Evolutionary conservation across 1,284 basidiomycete species (phyloP).

Genomic region (Microbotryum scabiosae): DNA sequence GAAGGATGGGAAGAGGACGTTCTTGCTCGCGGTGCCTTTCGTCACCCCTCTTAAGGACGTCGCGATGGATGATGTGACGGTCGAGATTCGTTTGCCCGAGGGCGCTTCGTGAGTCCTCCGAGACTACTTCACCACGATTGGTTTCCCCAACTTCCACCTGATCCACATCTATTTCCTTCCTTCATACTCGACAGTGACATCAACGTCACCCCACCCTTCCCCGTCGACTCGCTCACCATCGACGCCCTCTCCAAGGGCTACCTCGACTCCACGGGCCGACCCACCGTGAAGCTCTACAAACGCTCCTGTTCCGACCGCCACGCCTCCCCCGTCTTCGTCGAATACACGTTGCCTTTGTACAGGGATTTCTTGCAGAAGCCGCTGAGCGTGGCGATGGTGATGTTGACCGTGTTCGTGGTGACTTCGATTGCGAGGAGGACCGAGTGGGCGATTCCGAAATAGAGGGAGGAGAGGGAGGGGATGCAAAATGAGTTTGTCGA

Average conservation of each 20-base stretch:
- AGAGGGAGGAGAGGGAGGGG: not conserved
- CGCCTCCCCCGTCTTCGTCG: constrained; percentile 52
- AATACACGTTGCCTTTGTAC: constrained; percentile 64
- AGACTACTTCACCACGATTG: not conserved
- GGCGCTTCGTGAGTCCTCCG: constrained; percentile 67
- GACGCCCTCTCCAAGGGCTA: constrained; percentile 55
- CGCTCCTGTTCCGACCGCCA: constrained; percentile 69
- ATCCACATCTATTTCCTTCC: not conserved
- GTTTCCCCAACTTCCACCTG: not conserved
- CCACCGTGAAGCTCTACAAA: constrained; percentile 65
- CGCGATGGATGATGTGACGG: constrained; percentile 68
- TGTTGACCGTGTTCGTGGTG: constrained; percentile 37
- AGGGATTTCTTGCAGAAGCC: constrained; percentile 75
- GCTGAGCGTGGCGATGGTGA: constrained; percentile 51
- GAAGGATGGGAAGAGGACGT: constrained; percentile 44
- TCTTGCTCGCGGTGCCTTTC: constrained; percentile 74
- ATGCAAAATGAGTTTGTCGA: not conserved
- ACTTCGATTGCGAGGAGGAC: constrained; percentile 38
- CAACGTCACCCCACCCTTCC: constrained; percentile 67
- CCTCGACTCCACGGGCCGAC: constrained; percentile 86
- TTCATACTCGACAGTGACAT: constrained; percentile 53
- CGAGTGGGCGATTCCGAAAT: constrained; percentile 22
- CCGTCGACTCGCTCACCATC: constrained; percentile 49
- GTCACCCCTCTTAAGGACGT: constrained; percentile 72
- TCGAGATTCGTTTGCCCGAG: constrained; percentile 81